phyloP scores from a whole-genome alignment of 805 yeast genomes.

The Kockiozyma suomiensis region DNA sequence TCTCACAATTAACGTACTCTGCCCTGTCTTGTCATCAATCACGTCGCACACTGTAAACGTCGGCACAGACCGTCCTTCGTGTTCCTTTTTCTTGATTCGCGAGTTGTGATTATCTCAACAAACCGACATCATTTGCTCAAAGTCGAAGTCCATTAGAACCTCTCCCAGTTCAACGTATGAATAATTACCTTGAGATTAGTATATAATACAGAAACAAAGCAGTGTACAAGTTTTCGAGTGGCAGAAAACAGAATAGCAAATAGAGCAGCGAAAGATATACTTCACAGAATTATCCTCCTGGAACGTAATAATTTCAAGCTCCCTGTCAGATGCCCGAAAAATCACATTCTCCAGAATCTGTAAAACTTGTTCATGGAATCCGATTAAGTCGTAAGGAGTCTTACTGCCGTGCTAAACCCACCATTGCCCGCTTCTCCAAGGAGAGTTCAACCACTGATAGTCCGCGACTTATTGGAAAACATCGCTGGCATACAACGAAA shows the following conservation, averaged over 20 bases:
- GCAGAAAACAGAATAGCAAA: not conserved
- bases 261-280: not conserved
- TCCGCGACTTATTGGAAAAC: not conserved
- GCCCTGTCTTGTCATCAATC: conserved; percentile 1
- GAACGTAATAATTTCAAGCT: not conserved
- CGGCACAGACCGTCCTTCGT: not conserved
- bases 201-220: not conserved
- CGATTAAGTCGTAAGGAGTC: conserved; percentile 1
- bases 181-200: not conserved
- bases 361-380: conserved; percentile 16
- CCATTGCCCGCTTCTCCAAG: conserved; percentile 8
- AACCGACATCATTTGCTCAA: not conserved
- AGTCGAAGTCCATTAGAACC: not conserved
- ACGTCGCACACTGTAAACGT: conserved; percentile 4
- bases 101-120: not conserved
- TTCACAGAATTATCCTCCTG: not conserved
- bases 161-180: not conserved
- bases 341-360: conserved; percentile 9
- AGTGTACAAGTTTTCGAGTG: too few species aligned
- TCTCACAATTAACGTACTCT: conserved; percentile 1
- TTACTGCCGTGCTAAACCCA: conserved; percentile 18
- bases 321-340: conserved; percentile 2
- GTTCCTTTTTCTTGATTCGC: not conserved
- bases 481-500: not conserved
- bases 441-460: conserved; percentile 14